Evolutionary conservation across 352 stramenopile genomes (phyloP).

Genomic region (Discostella stelligera): DNA sequence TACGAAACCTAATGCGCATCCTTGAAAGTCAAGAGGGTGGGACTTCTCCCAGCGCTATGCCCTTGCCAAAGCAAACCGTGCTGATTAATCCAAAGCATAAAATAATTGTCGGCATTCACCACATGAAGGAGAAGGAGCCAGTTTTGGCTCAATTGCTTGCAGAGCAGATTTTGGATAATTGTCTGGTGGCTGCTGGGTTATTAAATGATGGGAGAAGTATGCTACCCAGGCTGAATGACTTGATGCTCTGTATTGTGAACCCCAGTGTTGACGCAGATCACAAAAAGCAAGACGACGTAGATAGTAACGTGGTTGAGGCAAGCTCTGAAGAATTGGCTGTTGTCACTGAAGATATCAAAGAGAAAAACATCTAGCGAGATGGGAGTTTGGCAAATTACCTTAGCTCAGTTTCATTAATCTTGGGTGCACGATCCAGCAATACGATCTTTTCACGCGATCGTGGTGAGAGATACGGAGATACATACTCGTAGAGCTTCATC

Average conservation of each 20-base stretch:
- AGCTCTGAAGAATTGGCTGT: neutral
- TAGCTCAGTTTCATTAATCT: neutral
- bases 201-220: conserved; percentile 97
- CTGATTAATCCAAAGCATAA: conserved; percentile 98
- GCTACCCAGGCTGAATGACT: conserved; percentile 94
- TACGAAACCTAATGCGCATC: conserved; percentile 99
- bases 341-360: neutral
- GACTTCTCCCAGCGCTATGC: conserved; percentile 49
- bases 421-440: neutral
- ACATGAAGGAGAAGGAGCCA: conserved; percentile 86
- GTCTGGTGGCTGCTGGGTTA: conserved; percentile 95
- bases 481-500: neutral
- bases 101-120: conserved; percentile 92
- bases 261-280: conserved; percentile 25
- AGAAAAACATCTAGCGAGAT: neutral
- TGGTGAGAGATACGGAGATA: neutral
- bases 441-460: neutral
- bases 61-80: conserved; percentile 93
- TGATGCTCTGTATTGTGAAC: conserved; percentile 85
- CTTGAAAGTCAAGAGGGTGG: conserved; percentile 84
- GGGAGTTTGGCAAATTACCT: neutral
- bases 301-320: neutral
- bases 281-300: conserved; percentile 1
- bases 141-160: conserved; percentile 78
- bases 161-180: conserved; percentile 93